A percentile compares a stretch with the other conserved stretches of the same genome.
Conservation (phyloP, 305 asterid genomes). For the Solanum hybrid region DNA sequence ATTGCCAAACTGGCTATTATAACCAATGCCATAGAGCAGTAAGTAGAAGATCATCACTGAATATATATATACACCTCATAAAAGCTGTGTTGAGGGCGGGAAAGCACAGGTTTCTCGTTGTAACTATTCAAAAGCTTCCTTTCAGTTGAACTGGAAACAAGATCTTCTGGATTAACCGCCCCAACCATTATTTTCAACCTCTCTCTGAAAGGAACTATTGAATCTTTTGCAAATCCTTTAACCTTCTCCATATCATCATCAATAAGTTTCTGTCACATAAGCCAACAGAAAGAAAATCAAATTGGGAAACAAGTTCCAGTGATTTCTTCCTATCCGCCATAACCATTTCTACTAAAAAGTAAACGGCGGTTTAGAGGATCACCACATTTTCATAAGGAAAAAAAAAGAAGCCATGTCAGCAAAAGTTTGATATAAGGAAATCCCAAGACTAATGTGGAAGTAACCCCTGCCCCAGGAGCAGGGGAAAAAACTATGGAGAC, state of each 20-base stretch:
- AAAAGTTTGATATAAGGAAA: not conserved
- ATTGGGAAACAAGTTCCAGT: not conserved
- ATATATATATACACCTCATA: conserved; percentile 36
- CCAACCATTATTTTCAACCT: conserved; percentile 92
- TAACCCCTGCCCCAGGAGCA: not conserved
- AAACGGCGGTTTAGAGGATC: not conserved
- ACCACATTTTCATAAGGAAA: not conserved
- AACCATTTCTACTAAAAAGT: not conserved
- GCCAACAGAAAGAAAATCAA: not conserved
- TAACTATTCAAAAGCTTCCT: conserved; percentile 75
- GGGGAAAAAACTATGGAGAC: not conserved
- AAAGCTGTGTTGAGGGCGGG: conserved; percentile 94
- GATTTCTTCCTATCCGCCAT: not conserved
- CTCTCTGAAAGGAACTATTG: conserved; percentile 72
- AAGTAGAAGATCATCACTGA: not conserved
- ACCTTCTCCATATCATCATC: conserved; percentile 82
- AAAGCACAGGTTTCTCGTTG: conserved; percentile 91
- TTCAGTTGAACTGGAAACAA: conserved; percentile 82
- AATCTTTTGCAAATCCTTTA: conserved; percentile 86
- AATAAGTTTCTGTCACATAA: conserved; percentile 46
- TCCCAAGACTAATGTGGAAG: not conserved
- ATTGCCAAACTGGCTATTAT: not conserved
- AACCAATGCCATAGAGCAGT: not conserved
- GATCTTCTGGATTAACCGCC: conserved; percentile 71
- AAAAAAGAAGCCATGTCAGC: not conserved